Percentiles rank a stretch among this genome's conserved stretches.
These are phyloP conservation scores for Candida pseudoglaebosa DNA, from an alignment of 805 yeast species.

Conservation along the genomic window DNA sequence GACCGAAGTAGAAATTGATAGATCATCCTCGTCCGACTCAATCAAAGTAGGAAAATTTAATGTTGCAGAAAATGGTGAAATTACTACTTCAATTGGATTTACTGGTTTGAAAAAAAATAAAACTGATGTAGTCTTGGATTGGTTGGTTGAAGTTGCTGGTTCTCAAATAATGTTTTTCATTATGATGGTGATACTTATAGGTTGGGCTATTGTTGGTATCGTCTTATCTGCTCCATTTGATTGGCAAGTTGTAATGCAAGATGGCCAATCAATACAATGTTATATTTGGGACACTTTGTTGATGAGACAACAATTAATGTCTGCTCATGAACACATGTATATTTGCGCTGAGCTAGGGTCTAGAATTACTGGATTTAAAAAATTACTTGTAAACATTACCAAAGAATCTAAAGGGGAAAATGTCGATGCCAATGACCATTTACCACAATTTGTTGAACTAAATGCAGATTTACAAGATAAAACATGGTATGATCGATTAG, in stretches of 20 bases:
- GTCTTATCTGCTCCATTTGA: not conserved
- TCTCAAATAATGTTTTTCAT: not conserved
- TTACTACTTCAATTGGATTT: not conserved
- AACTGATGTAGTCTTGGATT: not conserved
- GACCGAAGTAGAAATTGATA: not conserved
- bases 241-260: slow-evolving; percentile 1
- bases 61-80: not conserved
- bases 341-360: not conserved
- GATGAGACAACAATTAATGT: slow-evolving; percentile 1
- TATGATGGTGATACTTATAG: not conserved
- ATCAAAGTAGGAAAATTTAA: not conserved
- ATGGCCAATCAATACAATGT: slow-evolving; percentile 1
- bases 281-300: slow-evolving; percentile 1
- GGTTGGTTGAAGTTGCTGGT: not conserved
- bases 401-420: not conserved
- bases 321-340: not conserved
- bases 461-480: not conserved
- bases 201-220: slow-evolving; percentile 1
- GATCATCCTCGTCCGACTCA: not conserved
- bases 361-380: not conserved
- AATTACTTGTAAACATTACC: not conserved
- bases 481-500: not conserved
- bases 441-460: not conserved
- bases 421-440: not conserved
- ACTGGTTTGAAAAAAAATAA: not conserved